Conservation (phyloP, 169 alveolate genomes). For the Cytauxzoon felis region DNA sequence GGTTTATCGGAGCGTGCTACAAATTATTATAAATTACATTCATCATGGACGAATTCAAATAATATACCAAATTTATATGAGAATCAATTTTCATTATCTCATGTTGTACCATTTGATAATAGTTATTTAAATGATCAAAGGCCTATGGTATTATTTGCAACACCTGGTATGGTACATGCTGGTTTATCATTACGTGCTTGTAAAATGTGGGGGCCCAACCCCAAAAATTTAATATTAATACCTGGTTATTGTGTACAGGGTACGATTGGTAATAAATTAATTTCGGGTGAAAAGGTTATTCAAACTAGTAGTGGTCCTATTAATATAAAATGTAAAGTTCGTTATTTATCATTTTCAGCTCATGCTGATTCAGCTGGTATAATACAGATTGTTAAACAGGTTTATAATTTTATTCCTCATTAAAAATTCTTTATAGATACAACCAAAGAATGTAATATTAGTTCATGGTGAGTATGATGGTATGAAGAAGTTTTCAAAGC, state of each 20-base stretch:
- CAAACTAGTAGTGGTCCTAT: slow-evolving; percentile 55
- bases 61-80: slow-evolving; percentile 76
- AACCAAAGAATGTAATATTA: slow-evolving; percentile 88
- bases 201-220: slow-evolving; percentile 92
- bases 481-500: slow-evolving; percentile 85
- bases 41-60: slow-evolving; percentile 91
- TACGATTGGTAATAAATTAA: slow-evolving; percentile 92
- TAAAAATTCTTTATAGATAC: slow-evolving; percentile 44
- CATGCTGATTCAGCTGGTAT: slow-evolving; percentile 98
- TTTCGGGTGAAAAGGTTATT: slow-evolving; percentile 69
- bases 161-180: slow-evolving; percentile 99
- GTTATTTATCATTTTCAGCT: slow-evolving; percentile 95
- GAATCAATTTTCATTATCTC: slow-evolving; percentile 89
- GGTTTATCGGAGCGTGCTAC: slow-evolving; percentile 97
- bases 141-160: slow-evolving; percentile 98
- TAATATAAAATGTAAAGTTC: slow-evolving; percentile 88
- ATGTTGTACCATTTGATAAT: slow-evolving; percentile 89
- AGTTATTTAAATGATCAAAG: slow-evolving; percentile 82
- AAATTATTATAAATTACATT: slow-evolving; percentile 88
- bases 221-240: slow-evolving; percentile 90
- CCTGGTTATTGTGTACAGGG: slow-evolving; percentile 99
- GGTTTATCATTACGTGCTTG: slow-evolving; percentile 93
- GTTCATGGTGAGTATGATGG: slow-evolving; percentile 98
- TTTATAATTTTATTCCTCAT: slow-evolving; percentile 40
- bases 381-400: slow-evolving; percentile 79